Conservation (phyloP, 2,329 filamentous ascomycete species). For the Colletotrichum sp. region DNA sequence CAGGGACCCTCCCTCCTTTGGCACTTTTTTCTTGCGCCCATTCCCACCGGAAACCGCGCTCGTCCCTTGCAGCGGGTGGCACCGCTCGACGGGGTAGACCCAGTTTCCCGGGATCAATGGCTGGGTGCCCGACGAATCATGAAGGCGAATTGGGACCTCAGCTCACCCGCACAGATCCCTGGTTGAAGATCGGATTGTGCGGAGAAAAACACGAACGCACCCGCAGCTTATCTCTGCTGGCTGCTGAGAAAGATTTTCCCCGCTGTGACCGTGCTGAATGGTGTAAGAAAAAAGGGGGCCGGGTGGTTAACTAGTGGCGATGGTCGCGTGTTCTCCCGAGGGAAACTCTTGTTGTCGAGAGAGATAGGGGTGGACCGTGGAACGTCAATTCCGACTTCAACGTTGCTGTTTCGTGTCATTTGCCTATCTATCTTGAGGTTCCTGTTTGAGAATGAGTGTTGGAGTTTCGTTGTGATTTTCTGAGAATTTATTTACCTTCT, state of each 20-base stretch:
- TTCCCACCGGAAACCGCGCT: background rate
- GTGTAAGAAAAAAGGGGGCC: background rate
- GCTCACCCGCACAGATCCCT: background rate
- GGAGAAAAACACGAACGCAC: background rate
- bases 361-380: background rate
- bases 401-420: background rate
- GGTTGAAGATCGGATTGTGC: background rate
- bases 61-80: background rate
- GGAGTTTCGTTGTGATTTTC: background rate
- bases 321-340: background rate
- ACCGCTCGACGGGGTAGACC: conserved; percentile 7
- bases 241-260: background rate
- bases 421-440: background rate
- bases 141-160: background rate
- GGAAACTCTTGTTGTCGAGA: background rate
- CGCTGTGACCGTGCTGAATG: conserved; percentile 1
- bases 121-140: background rate
- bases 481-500: background rate
- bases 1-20: background rate
- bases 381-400: background rate
- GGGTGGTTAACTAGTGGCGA: background rate
- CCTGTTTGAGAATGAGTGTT: background rate
- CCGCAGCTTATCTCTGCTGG: background rate
- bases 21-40: background rate
- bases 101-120: conserved; percentile 1